Base-by-base conservation (phyloP, 225 moss, liverwort and hornwort genomes). In the Thuidium tamariscinum region DNA sequence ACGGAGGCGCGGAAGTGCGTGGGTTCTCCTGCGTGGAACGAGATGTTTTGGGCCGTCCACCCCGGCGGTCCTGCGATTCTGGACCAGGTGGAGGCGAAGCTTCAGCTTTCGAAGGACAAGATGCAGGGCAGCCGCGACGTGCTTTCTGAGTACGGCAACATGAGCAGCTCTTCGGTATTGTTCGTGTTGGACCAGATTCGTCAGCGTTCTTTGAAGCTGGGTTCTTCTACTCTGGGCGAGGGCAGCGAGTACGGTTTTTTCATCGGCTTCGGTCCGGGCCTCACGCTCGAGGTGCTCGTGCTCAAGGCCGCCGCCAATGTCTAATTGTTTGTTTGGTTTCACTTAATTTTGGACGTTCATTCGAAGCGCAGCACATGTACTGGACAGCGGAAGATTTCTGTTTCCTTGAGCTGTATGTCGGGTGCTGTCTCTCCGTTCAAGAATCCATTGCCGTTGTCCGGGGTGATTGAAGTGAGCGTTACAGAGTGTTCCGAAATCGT, bases 91-190 rank as follows among this genome's bases (percentile, higher is more conserved):
- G 93, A 93, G 78, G 92, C 88, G 4, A 92, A 94, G 92, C 85
- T 94, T 1, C 49, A 80, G 77, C 87, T 94, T 34, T 70, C 46
- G 2, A 83, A 55, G 44, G 91, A 86, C 63, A 92, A 94, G 87
- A 85, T 92, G 91, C 86, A 86, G 86, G 86, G 86, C 70, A 86
- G 86, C 39, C 70, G 86, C 70, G 86, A 86, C 80, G 68, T 89
- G 6, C 69, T 95, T 56, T 74, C 89, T 2, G 91, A 92, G 88
- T 95, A 39, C 67, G 95, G 95, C 1, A 95, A 95, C 87, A 94
- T 95, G 95, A 80, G 80, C 49, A 86, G 86, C 86, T 92, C 93
- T n/a, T 95, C 79, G 0, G 79, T 79, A 12, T 44, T 79, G 79
- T 79, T 79, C 44, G 79, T 79, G 20, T 5, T 79, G 63, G 95